These are phyloP conservation scores for Yarrowia yakushimensis DNA, from an alignment of 805 yeast species.

Conservation along the genomic window DNA sequence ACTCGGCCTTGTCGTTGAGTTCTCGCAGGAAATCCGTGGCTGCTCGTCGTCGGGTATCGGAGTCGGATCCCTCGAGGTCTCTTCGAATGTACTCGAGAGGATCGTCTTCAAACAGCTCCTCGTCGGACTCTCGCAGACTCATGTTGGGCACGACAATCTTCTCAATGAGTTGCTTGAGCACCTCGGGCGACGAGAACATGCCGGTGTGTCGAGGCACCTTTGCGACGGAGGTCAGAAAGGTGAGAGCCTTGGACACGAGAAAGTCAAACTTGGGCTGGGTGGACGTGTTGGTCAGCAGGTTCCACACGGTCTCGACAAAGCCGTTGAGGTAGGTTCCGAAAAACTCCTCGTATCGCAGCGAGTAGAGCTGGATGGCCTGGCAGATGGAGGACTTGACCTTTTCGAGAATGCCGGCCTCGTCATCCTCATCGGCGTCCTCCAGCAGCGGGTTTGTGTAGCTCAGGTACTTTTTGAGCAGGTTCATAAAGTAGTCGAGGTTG, in stretches of 20 bases:
- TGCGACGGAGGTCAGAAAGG: constrained; percentile 78
- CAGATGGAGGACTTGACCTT: constrained; percentile 76
- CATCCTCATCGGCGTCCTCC: constrained; percentile 56
- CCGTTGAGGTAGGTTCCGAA: constrained; percentile 72
- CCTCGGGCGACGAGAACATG: constrained; percentile 57
- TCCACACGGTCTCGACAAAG: constrained; percentile 83
- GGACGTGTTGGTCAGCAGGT: constrained; percentile 61
- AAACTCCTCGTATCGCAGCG: constrained; percentile 88
- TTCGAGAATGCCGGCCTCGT: constrained; percentile 64
- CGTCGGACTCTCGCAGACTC: constrained; percentile 78
- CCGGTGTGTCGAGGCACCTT: constrained; percentile 62
- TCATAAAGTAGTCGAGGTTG: constrained; percentile 72
- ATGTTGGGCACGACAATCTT: constrained; percentile 87
- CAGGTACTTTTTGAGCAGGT: constrained; percentile 75
- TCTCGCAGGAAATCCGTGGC: constrained; percentile 91
- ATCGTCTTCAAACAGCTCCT: constrained; percentile 93
- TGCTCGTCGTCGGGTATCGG: constrained; percentile 86
- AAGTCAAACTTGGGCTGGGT: constrained; percentile 77
- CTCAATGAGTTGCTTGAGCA: constrained; percentile 71
- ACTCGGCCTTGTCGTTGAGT: constrained; percentile 73
- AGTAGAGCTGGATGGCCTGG: constrained; percentile 79
- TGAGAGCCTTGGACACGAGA: constrained; percentile 72
- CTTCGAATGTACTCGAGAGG: constrained; percentile 90
- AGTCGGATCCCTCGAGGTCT: constrained; percentile 92
- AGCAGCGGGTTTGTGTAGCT: constrained; percentile 54